Conservation (phyloP, 306 rosid species). For the Astragalus membranaceus region DNA sequence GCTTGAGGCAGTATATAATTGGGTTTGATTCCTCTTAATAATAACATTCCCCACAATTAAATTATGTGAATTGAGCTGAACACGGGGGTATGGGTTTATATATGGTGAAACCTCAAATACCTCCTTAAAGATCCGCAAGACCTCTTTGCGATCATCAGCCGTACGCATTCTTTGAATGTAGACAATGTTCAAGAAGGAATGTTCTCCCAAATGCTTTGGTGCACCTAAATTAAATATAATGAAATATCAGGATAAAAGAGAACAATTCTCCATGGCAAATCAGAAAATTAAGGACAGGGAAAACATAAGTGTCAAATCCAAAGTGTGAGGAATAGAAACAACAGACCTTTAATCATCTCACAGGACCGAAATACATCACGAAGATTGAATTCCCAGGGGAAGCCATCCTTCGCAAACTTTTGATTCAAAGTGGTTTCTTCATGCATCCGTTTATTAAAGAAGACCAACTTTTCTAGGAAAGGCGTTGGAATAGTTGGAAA, state of each 20-base stretch:
- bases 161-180: constrained; percentile 95
- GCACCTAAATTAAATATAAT: constrained; percentile 40
- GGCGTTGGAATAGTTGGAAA: constrained; percentile 49
- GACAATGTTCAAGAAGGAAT: constrained; percentile 67
- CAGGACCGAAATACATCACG: constrained; percentile 92
- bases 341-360: constrained; percentile 69
- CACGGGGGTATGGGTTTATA: constrained; percentile 74
- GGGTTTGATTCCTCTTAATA: constrained; percentile 47
- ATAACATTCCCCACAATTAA: constrained; percentile 60
- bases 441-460: constrained; percentile 68
- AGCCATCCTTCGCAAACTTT: constrained; percentile 80
- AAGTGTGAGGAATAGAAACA: not conserved
- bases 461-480: constrained; percentile 52
- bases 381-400: constrained; percentile 96
- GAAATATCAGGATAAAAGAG: constrained; percentile 5
- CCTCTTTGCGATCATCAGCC: constrained; percentile 70
- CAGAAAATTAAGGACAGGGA: not conserved
- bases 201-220: constrained; percentile 30
- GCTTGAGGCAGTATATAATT: constrained; percentile 27
- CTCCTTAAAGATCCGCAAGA: constrained; percentile 53
- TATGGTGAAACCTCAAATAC: constrained; percentile 51
- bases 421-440: constrained; percentile 64
- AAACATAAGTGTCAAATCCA: not conserved
- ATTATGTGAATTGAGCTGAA: constrained; percentile 40
- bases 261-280: too few species aligned